Conservation (phyloP, 352 stramenopile species). For the Globisporangium barbulae region DNA sequence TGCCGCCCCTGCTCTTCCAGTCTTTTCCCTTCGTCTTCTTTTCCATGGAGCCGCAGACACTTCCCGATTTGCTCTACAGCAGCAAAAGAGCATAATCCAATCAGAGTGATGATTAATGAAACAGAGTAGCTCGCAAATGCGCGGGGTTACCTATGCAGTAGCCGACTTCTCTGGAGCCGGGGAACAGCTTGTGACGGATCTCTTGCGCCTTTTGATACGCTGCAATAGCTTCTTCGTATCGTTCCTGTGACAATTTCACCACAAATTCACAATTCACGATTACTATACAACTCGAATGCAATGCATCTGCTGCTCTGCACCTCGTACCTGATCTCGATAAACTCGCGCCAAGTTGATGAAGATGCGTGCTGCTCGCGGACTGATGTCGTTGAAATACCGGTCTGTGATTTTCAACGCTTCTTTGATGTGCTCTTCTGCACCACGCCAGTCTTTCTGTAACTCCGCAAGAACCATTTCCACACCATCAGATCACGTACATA, state of each 20-base stretch:
- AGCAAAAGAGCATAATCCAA: neutral
- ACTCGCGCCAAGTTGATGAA: constrained; percentile 78
- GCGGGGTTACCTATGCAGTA: constrained; percentile 62
- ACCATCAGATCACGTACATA: neutral
- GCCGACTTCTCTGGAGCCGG: constrained; percentile 68
- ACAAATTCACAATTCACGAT: neutral
- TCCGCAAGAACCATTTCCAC: neutral
- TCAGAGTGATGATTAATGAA: neutral
- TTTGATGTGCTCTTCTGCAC: constrained; percentile 70
- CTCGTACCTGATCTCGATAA: constrained; percentile 63
- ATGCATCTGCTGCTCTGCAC: neutral
- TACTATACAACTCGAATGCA: neutral
- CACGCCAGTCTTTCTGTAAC: constrained; percentile 52
- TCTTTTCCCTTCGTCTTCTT: constrained; percentile 55
- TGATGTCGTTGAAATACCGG: constrained; percentile 78
- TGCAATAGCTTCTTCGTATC: constrained; percentile 63
- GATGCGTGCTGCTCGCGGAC: constrained; percentile 59
- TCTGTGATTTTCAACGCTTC: constrained; percentile 76
- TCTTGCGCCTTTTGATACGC: constrained; percentile 67
- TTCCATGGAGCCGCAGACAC: constrained; percentile 52
- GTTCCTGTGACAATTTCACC: constrained; percentile 30
- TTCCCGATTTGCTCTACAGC: constrained; percentile 78
- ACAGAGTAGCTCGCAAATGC: neutral
- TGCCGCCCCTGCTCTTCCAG: constrained; percentile 52
- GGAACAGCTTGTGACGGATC: constrained; percentile 72